These are phyloP conservation scores for Pseudogymnoascus sp. DNA, from an alignment of 2,329 filamentous ascomycete species.

Conservation along the genomic window DNA sequence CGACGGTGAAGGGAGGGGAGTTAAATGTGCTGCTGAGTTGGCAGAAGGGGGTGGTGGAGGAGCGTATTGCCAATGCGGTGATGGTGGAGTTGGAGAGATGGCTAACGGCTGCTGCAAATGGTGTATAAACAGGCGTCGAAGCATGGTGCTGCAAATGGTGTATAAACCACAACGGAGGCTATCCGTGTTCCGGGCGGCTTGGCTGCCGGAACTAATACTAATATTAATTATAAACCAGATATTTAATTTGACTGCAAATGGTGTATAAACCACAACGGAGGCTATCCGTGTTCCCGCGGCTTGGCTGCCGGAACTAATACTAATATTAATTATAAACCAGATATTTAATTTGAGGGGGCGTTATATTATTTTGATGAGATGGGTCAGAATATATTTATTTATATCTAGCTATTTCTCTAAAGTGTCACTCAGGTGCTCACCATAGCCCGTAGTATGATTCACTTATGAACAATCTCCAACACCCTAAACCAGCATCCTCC, in stretches of 20 bases:
- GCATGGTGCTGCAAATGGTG: not conserved
- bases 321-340: not conserved
- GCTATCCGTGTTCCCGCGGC: not conserved
- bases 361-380: not conserved
- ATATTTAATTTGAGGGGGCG: not conserved
- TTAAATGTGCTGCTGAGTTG: conserved; percentile 39
- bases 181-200: not conserved
- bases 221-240: not conserved
- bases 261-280: not conserved
- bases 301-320: not conserved
- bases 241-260: not conserved
- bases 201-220: not conserved
- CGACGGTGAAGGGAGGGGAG: conserved; percentile 35
- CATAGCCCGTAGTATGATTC: not conserved
- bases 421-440: not conserved
- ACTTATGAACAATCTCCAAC: conserved; percentile 1
- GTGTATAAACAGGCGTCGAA: not conserved
- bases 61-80: not conserved
- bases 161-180: not conserved
- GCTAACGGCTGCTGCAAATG: not conserved
- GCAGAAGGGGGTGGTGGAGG: conserved; percentile 34
- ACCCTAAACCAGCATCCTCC: conserved; percentile 4
- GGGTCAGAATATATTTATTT: not conserved
- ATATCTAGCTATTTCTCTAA: not conserved
- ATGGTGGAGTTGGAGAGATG: not conserved